Evolutionary conservation across 306 rosid genomes (phyloP), one percentile per base, ranked within the genome.

Genomic region (Lathyrus tuberosus): DNA sequence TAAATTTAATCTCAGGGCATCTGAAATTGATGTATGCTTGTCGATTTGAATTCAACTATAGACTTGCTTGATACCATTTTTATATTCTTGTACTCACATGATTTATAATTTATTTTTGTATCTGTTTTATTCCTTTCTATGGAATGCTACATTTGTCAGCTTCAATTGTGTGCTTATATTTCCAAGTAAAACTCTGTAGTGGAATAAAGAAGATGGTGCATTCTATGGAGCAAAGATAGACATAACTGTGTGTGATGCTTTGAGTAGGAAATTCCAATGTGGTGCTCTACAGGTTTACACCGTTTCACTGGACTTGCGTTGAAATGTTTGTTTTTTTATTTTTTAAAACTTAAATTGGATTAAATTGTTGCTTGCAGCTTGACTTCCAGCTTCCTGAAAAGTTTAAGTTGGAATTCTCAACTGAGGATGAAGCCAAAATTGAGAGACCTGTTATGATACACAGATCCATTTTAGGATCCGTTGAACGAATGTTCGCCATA

Each of bases 151-250:
- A n/a, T n/a, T 30, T 30, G 33, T 4, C 33, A 30, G 63, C 48
- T 30, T 69, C 10, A 28, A 75, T 13, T 51, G 48, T 35, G 64
- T 76, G 72, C 80, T 79, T 63, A 65, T 65, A 15, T 47, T 80
- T 80, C 35, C 58, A 51, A 24, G 38, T 79, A 49, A 52, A 65
- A 62, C 69, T 62, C 37, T 62, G 65, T 89, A 93, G 98, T 63
- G 85, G 47, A 75, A 86, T 79, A 96, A 88, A 85, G 96, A 90
- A 44, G 97, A 88, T 58, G 96, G 94, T 16, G 96, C 98, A 69
- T 93, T 86, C 83, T 88, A 86, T 65, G 97, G 94, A 72, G 96
- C 98, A 56, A 89, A 92, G 81, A 92, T 92, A 70, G 98, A 89
- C 76, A 88, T 89, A 75, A 88, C 87, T 62, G 96, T 92, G 44